These are phyloP conservation scores for Bretschneidera sinensis DNA, from an alignment of 345 rosid genomes.

Conservation along the genomic window DNA sequence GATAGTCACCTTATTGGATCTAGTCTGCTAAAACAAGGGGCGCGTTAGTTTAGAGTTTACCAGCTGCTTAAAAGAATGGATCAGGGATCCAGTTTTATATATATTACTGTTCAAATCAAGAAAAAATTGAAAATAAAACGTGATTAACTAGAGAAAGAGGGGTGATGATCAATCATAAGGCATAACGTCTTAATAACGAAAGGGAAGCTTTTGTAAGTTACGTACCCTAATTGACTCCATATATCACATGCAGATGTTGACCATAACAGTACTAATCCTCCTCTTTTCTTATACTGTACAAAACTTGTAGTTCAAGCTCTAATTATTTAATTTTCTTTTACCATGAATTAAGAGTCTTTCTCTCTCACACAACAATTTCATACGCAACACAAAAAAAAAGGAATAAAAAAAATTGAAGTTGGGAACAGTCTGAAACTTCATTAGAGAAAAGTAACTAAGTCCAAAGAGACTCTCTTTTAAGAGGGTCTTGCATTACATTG, in stretches of 20 bases:
- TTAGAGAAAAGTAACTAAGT: slow-evolving; percentile 24
- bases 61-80: too few relatives aligned
- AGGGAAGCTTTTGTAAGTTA: slow-evolving; percentile 7
- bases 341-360: too few relatives aligned
- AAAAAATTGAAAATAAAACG: too few relatives aligned
- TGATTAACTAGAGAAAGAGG: too few relatives aligned
- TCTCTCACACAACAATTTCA: not conserved
- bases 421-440: not conserved
- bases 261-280: not conserved
- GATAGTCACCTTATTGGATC: too few relatives aligned
- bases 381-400: not conserved
- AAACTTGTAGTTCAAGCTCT: not conserved
- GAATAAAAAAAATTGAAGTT: not conserved
- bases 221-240: slow-evolving; percentile 15
- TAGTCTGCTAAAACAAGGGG: too few relatives aligned
- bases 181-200: slow-evolving; percentile 11
- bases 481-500: slow-evolving; percentile 61
- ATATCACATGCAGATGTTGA: slow-evolving; percentile 30
- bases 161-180: not conserved
- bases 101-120: too few relatives aligned
- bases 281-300: not conserved
- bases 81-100: too few relatives aligned
- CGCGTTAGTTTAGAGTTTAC: too few relatives aligned
- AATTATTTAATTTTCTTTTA: too few relatives aligned
- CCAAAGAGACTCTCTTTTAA: slow-evolving; percentile 72